phyloP scores from a whole-genome alignment of 164 flowering plant species.

The Chloranthus sessilifolius region DNA sequence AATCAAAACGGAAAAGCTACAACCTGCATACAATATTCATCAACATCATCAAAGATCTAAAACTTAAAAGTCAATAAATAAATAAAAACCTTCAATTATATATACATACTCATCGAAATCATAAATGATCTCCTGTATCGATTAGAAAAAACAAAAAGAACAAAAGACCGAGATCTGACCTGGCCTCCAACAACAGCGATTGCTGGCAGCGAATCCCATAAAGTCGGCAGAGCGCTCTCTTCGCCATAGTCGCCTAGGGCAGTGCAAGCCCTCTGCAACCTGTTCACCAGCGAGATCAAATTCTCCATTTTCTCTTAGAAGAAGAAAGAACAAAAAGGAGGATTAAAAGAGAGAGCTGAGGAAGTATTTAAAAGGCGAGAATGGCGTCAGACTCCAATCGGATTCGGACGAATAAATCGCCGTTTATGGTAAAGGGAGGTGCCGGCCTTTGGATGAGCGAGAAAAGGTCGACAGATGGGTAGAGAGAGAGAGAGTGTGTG shows the following conservation, averaged over 20 bases:
- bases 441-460: neutral
- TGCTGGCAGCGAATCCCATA: constrained; percentile 93
- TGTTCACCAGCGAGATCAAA: constrained; percentile 70
- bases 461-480: neutral
- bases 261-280: constrained; percentile 90
- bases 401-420: too few relatives aligned
- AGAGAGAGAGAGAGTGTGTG: neutral
- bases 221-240: constrained; percentile 72
- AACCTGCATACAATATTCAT: too few relatives aligned
- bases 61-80: too few relatives aligned
- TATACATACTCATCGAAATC: too few relatives aligned
- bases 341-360: neutral
- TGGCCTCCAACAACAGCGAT: constrained; percentile 99
- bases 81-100: too few relatives aligned
- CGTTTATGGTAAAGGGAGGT: too few relatives aligned
- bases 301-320: constrained; percentile 50
- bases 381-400: neutral
- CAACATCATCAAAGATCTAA: too few relatives aligned
- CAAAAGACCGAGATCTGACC: constrained; percentile 34
- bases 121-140: too few relatives aligned
- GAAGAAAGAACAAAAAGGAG: neutral
- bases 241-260: constrained; percentile 92
- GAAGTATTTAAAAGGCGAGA: neutral
- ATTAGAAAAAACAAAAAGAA: neutral
- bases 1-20: neutral